A percentile compares a stretch with the other conserved stretches of the same genome.
Evolutionary conservation across 768 basidiomycete genomes (phyloP).

Genomic region (Tylopilus rubrobrunneus): DNA sequence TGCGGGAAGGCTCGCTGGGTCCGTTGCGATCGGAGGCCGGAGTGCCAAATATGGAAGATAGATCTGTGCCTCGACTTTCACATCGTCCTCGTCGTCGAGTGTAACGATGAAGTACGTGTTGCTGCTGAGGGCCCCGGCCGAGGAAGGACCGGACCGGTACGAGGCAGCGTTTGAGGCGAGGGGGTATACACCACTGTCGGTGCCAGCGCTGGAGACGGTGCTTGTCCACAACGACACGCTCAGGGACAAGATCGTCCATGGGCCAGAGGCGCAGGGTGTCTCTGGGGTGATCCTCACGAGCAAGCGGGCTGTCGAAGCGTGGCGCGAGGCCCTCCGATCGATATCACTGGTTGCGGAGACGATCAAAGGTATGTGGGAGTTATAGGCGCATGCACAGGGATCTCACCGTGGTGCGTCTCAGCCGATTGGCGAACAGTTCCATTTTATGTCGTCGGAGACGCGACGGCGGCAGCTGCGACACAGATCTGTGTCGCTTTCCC

Average conservation of each 20-base stretch:
- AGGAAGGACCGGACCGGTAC: too few relatives aligned
- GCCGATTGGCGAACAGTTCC: slow-evolving; percentile 54
- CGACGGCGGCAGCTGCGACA: slow-evolving; percentile 50
- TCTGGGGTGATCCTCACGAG: slow-evolving; percentile 77
- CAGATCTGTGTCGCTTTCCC: slow-evolving; percentile 29
- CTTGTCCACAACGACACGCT: slow-evolving; percentile 49
- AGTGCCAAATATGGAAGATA: too few relatives aligned
- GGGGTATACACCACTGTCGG: too few relatives aligned
- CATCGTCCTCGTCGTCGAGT: too few relatives aligned
- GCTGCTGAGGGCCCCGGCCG: too few relatives aligned
- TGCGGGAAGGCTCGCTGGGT: too few relatives aligned
- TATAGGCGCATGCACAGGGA: background rate
- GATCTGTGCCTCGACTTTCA: too few relatives aligned
- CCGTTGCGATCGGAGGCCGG: too few relatives aligned
- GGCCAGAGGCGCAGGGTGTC: slow-evolving; percentile 33
- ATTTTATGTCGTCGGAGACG: slow-evolving; percentile 77
- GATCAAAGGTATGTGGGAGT: slow-evolving; percentile 13
- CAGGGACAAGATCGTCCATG: slow-evolving; percentile 15
- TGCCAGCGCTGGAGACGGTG: slow-evolving; percentile 65
- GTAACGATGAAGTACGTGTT: too few relatives aligned
- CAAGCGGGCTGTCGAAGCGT: slow-evolving; percentile 71
- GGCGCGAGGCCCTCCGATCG: slow-evolving; percentile 40
- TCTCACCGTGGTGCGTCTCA: slow-evolving; percentile 13
- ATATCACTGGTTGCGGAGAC: background rate
- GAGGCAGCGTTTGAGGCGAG: too few relatives aligned